Base-by-base conservation (phyloP, 1,284 basidiomycete species). In the Hortiboletus rubellus region DNA sequence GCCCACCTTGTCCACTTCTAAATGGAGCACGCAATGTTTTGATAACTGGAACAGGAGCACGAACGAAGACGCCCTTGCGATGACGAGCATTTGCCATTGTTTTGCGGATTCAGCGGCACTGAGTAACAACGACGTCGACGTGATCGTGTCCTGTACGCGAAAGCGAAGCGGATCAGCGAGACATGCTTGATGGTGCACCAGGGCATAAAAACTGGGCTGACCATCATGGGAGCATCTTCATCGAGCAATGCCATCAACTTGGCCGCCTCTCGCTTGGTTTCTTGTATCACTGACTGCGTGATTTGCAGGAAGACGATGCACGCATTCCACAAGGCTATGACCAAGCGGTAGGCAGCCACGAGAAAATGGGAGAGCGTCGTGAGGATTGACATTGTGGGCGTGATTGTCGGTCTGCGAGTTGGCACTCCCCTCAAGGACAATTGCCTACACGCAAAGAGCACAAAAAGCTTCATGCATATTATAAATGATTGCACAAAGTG, bases 1-100 rank as follows among this genome's bases (percentile, higher is more conserved):
- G 50, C 69, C 50, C 33, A 67, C 69, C 53, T 71, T 67, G 55
- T 69, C 65, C 44, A 67, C 68, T 38, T 67, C 67, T 38, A 67
- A 31, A 6, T 67, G 55, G 34, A 67, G 57, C 17, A 71, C 63
- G 3, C 67, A 60, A 10, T 6, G 14, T 43, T 55, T 56, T 0
- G 68, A 67, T 9, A 67, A 34, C n/a, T 63, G 55, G 12, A 67
- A 2, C 22, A 67, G 55, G 14, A 67, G 50, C 46, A 69, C 58
- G 22, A 66, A 67, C 45, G 66, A 61, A 2, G 65, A 56, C 22
- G 41, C 24, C 22, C 50, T 63, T 5, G 57, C 63, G 50, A 67
- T 52, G 52, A 70, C 51, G 48, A 67, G 8, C 60, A 67, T 67
- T 33, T 58, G 52, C 57, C 60, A 61, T 8, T 49, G 48, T 2